phyloP scores from a whole-genome alignment of 305 asterid species.

The Rubia tinctorum region DNA sequence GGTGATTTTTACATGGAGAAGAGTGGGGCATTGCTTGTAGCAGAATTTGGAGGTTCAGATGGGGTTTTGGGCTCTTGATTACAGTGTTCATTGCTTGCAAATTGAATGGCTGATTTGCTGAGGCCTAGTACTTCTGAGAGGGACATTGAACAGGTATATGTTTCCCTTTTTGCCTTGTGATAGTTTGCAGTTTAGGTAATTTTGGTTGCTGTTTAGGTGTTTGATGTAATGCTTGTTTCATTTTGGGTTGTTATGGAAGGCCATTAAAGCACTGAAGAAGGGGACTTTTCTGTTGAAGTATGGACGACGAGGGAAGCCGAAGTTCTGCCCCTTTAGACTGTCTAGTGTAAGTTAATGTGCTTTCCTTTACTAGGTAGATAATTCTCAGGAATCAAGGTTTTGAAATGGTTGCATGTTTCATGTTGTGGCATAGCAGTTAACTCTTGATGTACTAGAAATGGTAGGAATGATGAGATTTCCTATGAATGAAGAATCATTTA shows the following conservation, averaged over 20 bases:
- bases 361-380: neutral
- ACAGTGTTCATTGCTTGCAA: slow-evolving; percentile 44
- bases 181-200: neutral
- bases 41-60: slow-evolving; percentile 46
- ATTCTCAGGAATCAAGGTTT: neutral
- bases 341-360: slow-evolving; percentile 49
- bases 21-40: slow-evolving; percentile 23
- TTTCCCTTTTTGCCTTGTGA: neutral
- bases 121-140: slow-evolving; percentile 66
- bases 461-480: no score
- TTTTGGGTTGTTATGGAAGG: slow-evolving; percentile 38
- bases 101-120: slow-evolving; percentile 92
- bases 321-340: slow-evolving; percentile 90
- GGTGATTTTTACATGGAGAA: slow-evolving; percentile 36
- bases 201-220: slow-evolving; percentile 5
- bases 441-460: neutral
- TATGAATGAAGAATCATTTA: neutral
- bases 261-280: slow-evolving; percentile 80
- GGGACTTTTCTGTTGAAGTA: slow-evolving; percentile 91
- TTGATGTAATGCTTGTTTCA: slow-evolving; percentile 7
- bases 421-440: slow-evolving; percentile 1
- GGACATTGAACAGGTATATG: slow-evolving; percentile 77
- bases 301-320: slow-evolving; percentile 94
- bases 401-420: neutral
- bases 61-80: slow-evolving; percentile 53